Percentiles rank a stretch among this genome's conserved stretches.
These are phyloP conservation scores for Ascochyta rabiei DNA, from an alignment of 2,329 filamentous ascomycete genomes.

Conservation along the genomic window DNA sequence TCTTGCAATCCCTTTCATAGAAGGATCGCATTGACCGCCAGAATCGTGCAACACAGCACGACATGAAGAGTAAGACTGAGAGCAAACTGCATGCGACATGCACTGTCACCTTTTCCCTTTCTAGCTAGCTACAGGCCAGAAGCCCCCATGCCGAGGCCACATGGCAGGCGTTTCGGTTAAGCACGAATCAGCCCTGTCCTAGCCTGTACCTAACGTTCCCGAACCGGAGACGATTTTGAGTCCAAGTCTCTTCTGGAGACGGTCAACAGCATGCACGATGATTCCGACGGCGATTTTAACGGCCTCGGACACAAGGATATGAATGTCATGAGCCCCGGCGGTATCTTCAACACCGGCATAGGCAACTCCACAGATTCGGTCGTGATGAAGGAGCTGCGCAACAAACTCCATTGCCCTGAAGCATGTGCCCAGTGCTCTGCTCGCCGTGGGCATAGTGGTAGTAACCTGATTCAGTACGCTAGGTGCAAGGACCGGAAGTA, in stretches of 20 bases:
- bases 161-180: constrained; percentile 8
- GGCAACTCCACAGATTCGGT: constrained; percentile 14
- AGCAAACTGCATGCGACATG: constrained; percentile 9
- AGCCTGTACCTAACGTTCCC: constrained; percentile 8
- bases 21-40: constrained; percentile 8
- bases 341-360: constrained; percentile 23
- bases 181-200: constrained; percentile 7
- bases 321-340: constrained; percentile 22
- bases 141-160: constrained; percentile 5
- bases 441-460: background rate
- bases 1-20: constrained; percentile 9
- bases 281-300: constrained; percentile 1
- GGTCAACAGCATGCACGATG: background rate
- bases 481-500: constrained; percentile 37
- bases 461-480: constrained; percentile 28
- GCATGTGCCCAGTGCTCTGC: constrained; percentile 23
- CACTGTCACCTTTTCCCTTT: constrained; percentile 9
- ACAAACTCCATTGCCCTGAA: constrained; percentile 19
- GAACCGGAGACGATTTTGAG: constrained; percentile 22
- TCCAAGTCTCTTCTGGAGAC: constrained; percentile 20
- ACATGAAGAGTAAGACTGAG: constrained; percentile 9
- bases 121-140: constrained; percentile 7
- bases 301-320: constrained; percentile 6
- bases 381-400: constrained; percentile 28
- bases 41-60: constrained; percentile 8